Evolutionary conservation across 2,329 filamentous ascomycete species (phyloP), one percentile per base, ranked within the genome.

Genomic region (Fusarium pseudonygamai): DNA sequence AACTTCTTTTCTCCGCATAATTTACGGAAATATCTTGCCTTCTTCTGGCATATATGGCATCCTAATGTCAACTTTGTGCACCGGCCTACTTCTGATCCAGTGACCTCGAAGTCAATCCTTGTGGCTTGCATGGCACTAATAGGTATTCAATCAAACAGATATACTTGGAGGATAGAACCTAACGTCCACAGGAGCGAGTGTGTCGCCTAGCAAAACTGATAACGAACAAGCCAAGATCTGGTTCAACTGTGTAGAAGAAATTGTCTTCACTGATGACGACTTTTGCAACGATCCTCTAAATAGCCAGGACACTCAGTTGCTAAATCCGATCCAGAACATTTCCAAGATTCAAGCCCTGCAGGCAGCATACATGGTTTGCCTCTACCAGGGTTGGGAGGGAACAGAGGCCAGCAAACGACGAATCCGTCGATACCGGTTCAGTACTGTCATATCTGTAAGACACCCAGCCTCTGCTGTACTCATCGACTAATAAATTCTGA

Each of bases 41-140:
- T 64, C 2, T 64, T 61, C 24, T 62, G 60, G 57, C 60, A 64
- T 18, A 61, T 62, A 3, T 64, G 60, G 60, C 56, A 64, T 13
- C 60, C 60, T 0, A 64, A 64, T 4, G 56, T 61, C 13, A 64
- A 64, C 15, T 64, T 61, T 1, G 36, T 64, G 7, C 60, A 64
- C 30, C 20, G 15, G 2, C 60, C 60, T 15, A 50, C 60, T 1
- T 64, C 62, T 5, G 36, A 64, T 7, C 34, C 42, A 2, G n/a
- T 8, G 0, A 62, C 24, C 7, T 30, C 24, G 0, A 64, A 64
- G 13, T 30, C 60, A 0, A 42, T 28, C 5, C 20, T 64, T 26
- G n/a, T 64, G 7, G 30, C 60, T 7, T 24, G 56, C 1, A 64
- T 64, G 61, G 61, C 57, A 3, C 4, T 64, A 2, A 62, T 64